These are phyloP conservation scores for Candida chauliodis DNA, from an alignment of 805 yeast species.

Conservation along the genomic window DNA sequence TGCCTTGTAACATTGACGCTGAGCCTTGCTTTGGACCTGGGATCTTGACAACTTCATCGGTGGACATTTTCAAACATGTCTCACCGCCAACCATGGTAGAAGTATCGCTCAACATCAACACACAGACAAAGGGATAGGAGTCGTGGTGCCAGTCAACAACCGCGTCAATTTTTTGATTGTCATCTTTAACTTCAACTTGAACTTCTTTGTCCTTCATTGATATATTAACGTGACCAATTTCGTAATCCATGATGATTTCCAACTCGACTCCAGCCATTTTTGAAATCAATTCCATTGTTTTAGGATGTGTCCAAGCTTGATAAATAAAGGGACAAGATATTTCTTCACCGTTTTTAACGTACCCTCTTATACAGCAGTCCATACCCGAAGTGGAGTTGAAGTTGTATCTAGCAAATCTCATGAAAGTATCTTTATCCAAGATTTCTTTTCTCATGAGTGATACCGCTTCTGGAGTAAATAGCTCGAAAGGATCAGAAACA, in stretches of 20 bases:
- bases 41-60: conserved; percentile 17
- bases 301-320: conserved; percentile 59
- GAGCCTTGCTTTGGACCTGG: conserved; percentile 33
- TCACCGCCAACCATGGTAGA: conserved; percentile 59
- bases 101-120: conserved; percentile 59
- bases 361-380: conserved; percentile 51
- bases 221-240: conserved; percentile 51
- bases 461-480: conserved; percentile 58
- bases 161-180: conserved; percentile 36
- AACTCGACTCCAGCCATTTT: conserved; percentile 60
- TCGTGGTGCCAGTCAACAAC: conserved; percentile 63
- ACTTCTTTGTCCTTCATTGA: conserved; percentile 39
- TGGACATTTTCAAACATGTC: conserved; percentile 48
- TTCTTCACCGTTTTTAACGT: conserved; percentile 30
- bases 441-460: conserved; percentile 56
- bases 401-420: conserved; percentile 41
- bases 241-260: conserved; percentile 55
- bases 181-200: conserved; percentile 32
- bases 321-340: conserved; percentile 47
- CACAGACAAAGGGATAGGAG: conserved; percentile 64
- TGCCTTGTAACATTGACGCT: conserved; percentile 38
- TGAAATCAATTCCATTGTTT: conserved; percentile 49
- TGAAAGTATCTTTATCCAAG: conserved; percentile 43
- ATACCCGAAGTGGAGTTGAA: conserved; percentile 46
- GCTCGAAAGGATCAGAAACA: conserved; percentile 57